Base-by-base conservation (phyloP, 352 stramenopile species). In the Globisporangium radiosum region DNA sequence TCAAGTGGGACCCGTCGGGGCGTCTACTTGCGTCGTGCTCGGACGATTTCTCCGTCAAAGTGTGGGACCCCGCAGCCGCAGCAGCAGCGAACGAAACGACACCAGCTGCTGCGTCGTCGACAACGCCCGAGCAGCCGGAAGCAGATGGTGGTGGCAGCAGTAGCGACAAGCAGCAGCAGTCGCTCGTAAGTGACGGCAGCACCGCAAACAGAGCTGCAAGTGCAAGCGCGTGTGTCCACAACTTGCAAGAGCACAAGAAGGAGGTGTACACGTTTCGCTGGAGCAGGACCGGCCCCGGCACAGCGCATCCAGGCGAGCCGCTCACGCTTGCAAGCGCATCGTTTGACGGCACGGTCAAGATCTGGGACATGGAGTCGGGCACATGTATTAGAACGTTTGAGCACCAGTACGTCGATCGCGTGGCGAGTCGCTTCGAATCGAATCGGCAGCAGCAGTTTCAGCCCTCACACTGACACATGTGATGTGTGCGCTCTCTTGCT, bases 21-120 rank as follows among this genome's bases (percentile, higher is more conserved):
- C 81, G 72, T 7, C 73, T 98, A 33, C 78, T 99, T 36, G 96
- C 96, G 6, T 98, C 91, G 44, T 99, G 96, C 71, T 99, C 95
- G 2, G 97, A 99, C 67, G 97, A 99, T 76, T 96, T 88, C 65
- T 98, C 96, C 33, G 95, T 98, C 47, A 99, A 99, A 75, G 89
- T 99, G 9, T 98, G 96, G 95, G 90, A 98, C 66, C 82, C 82
- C 7, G n/a, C 48, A 19, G 70, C 47, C 17, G 11, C 49, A 43
- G 8, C 67, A 36, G 39, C 52, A 54, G 47, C 57, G 40, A 59
- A 15, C 43, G 43, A 13, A 17, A 15, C 11, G 11, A 17, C 43
- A 17, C 25, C 25, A 33, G 25, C 25, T 33, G 25, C 25, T 33
- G 25, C 25, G 1, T 33, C 25, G 25, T 33, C 25, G 25, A 33